Evolutionary conservation across 2,329 filamentous ascomycete species (phyloP), one percentile per base, ranked within the genome.

Genomic region (Talaromyces sp.): DNA sequence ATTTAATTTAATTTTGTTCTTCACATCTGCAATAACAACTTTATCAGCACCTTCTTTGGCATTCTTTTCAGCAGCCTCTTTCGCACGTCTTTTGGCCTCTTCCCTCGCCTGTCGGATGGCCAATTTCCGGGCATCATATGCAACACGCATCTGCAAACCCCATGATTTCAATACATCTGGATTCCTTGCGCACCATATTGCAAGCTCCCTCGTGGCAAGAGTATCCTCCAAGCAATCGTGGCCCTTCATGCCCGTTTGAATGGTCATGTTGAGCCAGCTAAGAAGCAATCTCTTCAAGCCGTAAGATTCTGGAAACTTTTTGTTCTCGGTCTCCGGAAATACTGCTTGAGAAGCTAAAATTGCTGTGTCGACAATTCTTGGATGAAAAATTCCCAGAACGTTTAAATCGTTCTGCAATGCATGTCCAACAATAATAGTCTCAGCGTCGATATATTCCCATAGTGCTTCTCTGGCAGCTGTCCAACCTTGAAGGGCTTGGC

Each of bases 211-310:
- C 0, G 80, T 75, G 0, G 84, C 83, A 39, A 82, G 76, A 0
- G 82, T 79, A 72, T 85, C 81, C 69, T 85, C 82, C 5, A 85
- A 68, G 56, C 79, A 79, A 70, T 83, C 78, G 59, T 85, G 83
- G 1, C 82, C 80, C 1, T 68, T 70, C 10, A 66, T 69, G 2
- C 71, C 68, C 24, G 62, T 68, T 31, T 76, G 79, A 16, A 84
- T 79, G 1, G 67, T 65, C 11, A 78, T 67, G 2, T 70, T 69
- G 3, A 83, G 67, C 7, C 83, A 69, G 71, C 16, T 82, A 70
- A 22, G n/a, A 10, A 49, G 54, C 27, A 65, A 31, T 31, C 22
- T 45, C 19, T 65, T 61, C 7, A 65, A 31, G 5, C 39, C 50
- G 37, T 50, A 61, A 11, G n/a, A 35, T 14, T 31, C 24, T 13